Base-by-base conservation (phyloP, 1,284 basidiomycete species). In the Ceratobasidium sp. region DNA sequence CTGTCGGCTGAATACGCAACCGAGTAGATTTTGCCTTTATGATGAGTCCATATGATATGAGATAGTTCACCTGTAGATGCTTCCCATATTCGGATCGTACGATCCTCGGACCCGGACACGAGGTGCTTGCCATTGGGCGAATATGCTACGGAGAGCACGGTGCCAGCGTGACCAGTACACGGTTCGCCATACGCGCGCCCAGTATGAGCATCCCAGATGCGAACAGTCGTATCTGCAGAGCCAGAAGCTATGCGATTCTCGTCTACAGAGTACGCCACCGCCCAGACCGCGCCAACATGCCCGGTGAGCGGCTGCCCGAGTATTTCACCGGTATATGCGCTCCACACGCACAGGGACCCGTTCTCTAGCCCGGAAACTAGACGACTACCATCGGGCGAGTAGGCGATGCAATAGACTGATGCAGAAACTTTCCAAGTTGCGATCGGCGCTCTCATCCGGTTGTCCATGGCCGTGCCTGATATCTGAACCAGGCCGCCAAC, bases 31-130 rank as follows among this genome's bases (percentile, higher is more conserved):
- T n/a, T n/a, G n/a, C n/a, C n/a, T n/a, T n/a, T n/a, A n/a, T n/a
- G n/a, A n/a, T n/a, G n/a, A n/a, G n/a, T n/a, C n/a, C n/a, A n/a
- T n/a, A n/a, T n/a, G n/a, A n/a, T 18, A 16, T 57, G 6, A 1
- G 21, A 3, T 3, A 48, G 6, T 4, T 16, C 6, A 18, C 59
- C 41, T 3, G 6, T 50, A 30, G 45, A n/a, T 9, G 23, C 61
- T 21, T 53, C 45, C 60, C 60, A 72, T 3, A 72, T 34, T 23
- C 46, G 60, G 12, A 65, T 28, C 8, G 71, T 65, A 16, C 53
- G 8, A 58, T 72, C 60, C 1, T 28, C 2, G 3, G 60, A 71
- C 39, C 70, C 34, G 2, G 70, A 71, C 16, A 55, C 70, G 18
- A 43, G 1, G 18, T 32, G 23, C 8, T 18, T 9, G 28, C 50